Conservation (phyloP, 2,329 filamentous ascomycete genomes). For the Amphichorda felina region DNA sequence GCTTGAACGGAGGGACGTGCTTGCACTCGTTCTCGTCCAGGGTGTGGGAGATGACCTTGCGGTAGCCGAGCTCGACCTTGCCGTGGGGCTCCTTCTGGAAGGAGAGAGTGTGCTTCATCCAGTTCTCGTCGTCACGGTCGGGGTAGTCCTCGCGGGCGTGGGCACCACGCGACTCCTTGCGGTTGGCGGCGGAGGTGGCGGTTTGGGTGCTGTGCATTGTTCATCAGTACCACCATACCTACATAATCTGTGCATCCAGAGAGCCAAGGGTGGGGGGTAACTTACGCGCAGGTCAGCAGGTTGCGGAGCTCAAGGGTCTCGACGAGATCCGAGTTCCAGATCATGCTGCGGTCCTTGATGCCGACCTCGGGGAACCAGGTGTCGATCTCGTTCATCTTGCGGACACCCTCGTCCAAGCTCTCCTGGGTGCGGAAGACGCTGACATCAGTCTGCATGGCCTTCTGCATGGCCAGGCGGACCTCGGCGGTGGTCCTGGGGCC, state of each 20-base stretch:
- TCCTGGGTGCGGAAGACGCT: conserved; percentile 94
- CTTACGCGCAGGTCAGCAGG: conserved; percentile 89
- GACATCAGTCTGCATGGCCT: conserved; percentile 96
- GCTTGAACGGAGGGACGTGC: conserved; percentile 91
- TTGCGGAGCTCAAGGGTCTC: conserved; percentile 95
- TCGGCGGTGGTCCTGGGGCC: conserved; percentile 83
- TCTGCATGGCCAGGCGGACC: conserved; percentile 87
- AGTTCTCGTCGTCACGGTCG: conserved; percentile 87
- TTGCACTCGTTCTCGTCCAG: conserved; percentile 95
- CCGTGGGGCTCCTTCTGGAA: conserved; percentile 92
- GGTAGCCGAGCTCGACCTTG: conserved; percentile 76
- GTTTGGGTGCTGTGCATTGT: conserved; percentile 65
- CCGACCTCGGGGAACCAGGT: conserved; percentile 68
- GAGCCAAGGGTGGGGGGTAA: conserved; percentile 14
- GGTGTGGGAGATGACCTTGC: conserved; percentile 69
- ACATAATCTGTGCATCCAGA: not conserved
- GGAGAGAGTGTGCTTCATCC: conserved; percentile 98
- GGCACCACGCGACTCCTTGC: conserved; percentile 94
- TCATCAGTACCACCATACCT: not conserved
- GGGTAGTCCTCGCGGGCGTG: conserved; percentile 96
- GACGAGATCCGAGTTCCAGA: conserved; percentile 97
- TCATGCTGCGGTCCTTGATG: conserved; percentile 98
- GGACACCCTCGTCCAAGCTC: conserved; percentile 84
- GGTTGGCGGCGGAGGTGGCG: conserved; percentile 76
- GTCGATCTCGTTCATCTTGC: conserved; percentile 79